Conservation (phyloP, 768 basidiomycete genomes). For the Mycena albidolilacea region DNA sequence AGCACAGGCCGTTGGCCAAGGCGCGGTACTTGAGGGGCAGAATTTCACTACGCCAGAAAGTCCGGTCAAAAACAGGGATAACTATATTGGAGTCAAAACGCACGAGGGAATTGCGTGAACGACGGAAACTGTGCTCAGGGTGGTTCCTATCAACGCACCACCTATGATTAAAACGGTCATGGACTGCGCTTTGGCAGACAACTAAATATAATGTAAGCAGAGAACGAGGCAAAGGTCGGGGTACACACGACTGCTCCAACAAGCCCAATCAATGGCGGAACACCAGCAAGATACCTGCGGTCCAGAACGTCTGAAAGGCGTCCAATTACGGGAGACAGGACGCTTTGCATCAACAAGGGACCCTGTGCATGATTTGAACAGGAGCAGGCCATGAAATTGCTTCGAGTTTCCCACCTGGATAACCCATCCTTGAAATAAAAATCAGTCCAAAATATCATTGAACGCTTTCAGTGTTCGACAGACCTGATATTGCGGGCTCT, state of each 20-base stretch:
- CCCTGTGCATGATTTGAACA: conserved; percentile 19
- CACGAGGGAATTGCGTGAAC: conserved; percentile 43
- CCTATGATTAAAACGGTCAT: conserved; percentile 40
- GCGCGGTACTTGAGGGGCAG: conserved; percentile 41
- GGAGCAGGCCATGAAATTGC: neutral
- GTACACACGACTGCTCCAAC: conserved; percentile 38
- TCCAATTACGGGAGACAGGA: conserved; percentile 37
- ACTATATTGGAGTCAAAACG: neutral
- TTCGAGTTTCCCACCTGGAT: conserved; percentile 28
- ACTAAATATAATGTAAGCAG: conserved; percentile 17
- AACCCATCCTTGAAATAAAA: conserved; percentile 33
- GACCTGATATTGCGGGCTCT: conserved; percentile 37
- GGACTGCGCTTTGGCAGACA: conserved; percentile 39
- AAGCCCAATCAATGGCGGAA: conserved; percentile 40
- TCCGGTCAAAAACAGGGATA: neutral
- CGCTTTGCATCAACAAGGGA: conserved; percentile 41
- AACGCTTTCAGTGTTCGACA: neutral
- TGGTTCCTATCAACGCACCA: conserved; percentile 39
- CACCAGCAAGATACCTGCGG: conserved; percentile 38
- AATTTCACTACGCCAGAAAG: conserved; percentile 28
- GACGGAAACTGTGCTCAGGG: conserved; percentile 39
- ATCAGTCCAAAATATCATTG: neutral
- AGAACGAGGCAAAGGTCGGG: neutral
- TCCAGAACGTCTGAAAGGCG: conserved; percentile 41
- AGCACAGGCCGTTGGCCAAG: conserved; percentile 38